phyloP scores from a whole-genome alignment of 106 monocot genomes.

The Dioscorea alata region DNA sequence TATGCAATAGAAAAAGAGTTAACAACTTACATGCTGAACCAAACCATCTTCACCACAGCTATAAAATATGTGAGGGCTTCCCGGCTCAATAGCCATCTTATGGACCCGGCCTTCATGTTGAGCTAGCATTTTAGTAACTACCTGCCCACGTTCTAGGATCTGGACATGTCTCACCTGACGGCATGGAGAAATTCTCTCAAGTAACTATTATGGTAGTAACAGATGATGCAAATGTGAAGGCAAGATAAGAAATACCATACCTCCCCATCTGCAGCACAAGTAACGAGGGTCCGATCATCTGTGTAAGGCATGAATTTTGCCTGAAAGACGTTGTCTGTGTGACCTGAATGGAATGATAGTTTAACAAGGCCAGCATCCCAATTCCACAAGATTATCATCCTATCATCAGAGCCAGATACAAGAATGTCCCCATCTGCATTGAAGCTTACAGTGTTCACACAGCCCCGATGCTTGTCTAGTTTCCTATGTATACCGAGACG shows the following conservation, averaged over 20 bases:
- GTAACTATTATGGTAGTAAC: not conserved
- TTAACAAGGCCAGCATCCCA: slow-evolving; percentile 61
- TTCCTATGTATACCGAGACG: slow-evolving; percentile 56
- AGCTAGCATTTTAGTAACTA: slow-evolving; percentile 32
- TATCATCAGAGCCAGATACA: slow-evolving; percentile 89
- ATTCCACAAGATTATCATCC: slow-evolving; percentile 79
- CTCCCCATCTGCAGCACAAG: slow-evolving; percentile 97
- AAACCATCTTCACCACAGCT: slow-evolving; percentile 78
- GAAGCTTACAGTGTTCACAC: slow-evolving; percentile 93
- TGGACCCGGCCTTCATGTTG: slow-evolving; percentile 52
- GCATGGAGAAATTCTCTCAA: not conserved
- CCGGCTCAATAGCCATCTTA: slow-evolving; percentile 76
- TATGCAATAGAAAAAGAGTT: not conserved
- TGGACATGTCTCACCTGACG: slow-evolving; percentile 66
- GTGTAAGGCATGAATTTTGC: slow-evolving; percentile 80
- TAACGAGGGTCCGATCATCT: slow-evolving; percentile 60
- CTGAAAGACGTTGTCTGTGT: slow-evolving; percentile 77
- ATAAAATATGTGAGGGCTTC: slow-evolving; percentile 70
- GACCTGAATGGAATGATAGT: slow-evolving; percentile 72
- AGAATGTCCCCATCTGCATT: slow-evolving; percentile 70
- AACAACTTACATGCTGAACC: slow-evolving; percentile 45
- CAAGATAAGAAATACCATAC: slow-evolving; percentile 20
- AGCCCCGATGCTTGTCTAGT: slow-evolving; percentile 66
- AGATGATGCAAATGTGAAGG: too few species aligned
- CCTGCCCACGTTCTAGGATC: slow-evolving; percentile 47